Conservation (phyloP, 164 flowering plant genomes). For the Vitis amurensis region DNA sequence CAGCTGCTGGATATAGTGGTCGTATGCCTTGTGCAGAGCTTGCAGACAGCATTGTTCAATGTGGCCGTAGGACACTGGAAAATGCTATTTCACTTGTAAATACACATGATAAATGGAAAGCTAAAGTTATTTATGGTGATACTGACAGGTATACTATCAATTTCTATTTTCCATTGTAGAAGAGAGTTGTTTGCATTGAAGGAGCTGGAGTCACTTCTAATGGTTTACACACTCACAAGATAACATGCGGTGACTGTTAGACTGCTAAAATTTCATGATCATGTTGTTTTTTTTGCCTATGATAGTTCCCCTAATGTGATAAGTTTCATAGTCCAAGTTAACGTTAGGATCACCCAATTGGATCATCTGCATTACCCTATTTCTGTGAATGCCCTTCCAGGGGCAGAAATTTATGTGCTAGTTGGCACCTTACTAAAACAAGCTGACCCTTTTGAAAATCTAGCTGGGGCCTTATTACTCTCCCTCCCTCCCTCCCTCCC, state of each 20-base stretch:
- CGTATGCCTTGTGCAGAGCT: slow-evolving; percentile 99
- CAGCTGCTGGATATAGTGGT: slow-evolving; percentile 99
- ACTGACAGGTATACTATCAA: slow-evolving; percentile 75
- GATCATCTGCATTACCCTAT: too few relatives aligned
- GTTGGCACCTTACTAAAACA: too few relatives aligned
- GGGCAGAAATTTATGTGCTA: too few relatives aligned
- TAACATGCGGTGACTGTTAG: not conserved
- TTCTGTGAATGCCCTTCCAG: too few relatives aligned
- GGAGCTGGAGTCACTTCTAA: not conserved
- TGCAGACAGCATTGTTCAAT: slow-evolving; percentile 98
- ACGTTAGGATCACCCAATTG: not conserved
- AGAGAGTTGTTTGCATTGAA: not conserved
- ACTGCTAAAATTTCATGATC: not conserved
- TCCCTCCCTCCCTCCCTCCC: too few relatives aligned
- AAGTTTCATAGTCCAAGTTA: not conserved
- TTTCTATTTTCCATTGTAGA: not conserved
- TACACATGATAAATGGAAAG: slow-evolving; percentile 83
- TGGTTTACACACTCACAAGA: not conserved
- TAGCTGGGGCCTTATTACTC: too few relatives aligned
- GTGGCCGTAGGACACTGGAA: slow-evolving; percentile 95
- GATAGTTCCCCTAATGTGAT: too few relatives aligned
- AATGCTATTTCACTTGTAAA: slow-evolving; percentile 86
- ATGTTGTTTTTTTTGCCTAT: not conserved
- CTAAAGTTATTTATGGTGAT: slow-evolving; percentile 92
- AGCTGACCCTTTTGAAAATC: too few relatives aligned